Percentiles rank a stretch among this genome's conserved stretches.
These are phyloP conservation scores for Coprinellus micaceus DNA, from an alignment of 768 basidiomycete genomes.

Conservation along the genomic window DNA sequence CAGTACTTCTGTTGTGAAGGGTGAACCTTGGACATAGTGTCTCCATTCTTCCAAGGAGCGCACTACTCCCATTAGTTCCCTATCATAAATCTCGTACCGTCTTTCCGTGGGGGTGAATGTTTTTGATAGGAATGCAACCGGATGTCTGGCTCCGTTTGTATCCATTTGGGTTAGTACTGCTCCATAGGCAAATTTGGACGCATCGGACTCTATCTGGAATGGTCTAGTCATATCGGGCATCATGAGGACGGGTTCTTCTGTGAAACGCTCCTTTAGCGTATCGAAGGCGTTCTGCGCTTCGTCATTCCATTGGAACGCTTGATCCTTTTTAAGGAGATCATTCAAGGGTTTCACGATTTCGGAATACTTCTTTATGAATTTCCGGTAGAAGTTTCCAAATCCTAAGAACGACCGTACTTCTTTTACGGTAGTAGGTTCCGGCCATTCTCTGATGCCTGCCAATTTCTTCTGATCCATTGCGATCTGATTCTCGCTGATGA, in stretches of 20 bases:
- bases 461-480: conserved; percentile 38
- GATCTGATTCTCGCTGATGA: conserved; percentile 24
- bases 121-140: conserved; percentile 29
- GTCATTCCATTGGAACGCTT: conserved; percentile 23
- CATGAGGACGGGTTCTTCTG: conserved; percentile 21
- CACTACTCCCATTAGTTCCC: conserved; percentile 1
- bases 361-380: conserved; percentile 32
- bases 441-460: conserved; percentile 35
- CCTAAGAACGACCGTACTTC: conserved; percentile 39
- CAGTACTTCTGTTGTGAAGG: not conserved
- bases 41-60: conserved; percentile 8
- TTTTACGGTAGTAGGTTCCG: conserved; percentile 24
- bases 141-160: conserved; percentile 23
- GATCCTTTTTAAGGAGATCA: conserved; percentile 22
- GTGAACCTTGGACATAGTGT: conserved; percentile 4
- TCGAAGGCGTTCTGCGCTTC: conserved; percentile 24
- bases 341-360: conserved; percentile 25
- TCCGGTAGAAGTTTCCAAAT: conserved; percentile 36
- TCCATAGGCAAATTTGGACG: conserved; percentile 29
- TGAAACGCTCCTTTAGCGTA: conserved; percentile 23
- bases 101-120: not conserved
- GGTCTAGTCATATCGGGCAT: conserved; percentile 17
- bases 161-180: conserved; percentile 30
- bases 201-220: conserved; percentile 27
- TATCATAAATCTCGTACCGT: conserved; percentile 30